A percentile compares a stretch with the other conserved stretches of the same genome.
phyloP scores from a whole-genome alignment of 2,329 filamentous ascomycete genomes.

The Alternaria burnsii region DNA sequence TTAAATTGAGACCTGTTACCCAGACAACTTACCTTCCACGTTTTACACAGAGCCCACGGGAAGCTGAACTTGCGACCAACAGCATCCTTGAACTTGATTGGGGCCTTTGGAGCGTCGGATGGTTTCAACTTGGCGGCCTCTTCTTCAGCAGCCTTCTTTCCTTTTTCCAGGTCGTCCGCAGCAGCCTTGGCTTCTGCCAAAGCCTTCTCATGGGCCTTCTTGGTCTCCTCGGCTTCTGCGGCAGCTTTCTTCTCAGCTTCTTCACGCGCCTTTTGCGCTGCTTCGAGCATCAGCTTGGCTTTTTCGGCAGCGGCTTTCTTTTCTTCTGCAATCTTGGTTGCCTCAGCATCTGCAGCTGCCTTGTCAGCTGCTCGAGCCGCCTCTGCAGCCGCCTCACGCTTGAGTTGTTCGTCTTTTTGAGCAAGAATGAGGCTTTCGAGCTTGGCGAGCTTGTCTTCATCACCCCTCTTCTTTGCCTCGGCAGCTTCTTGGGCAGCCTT shows the following conservation, averaged over 20 bases:
- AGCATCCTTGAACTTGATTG: constrained; percentile 45
- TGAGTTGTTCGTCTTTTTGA: constrained; percentile 53
- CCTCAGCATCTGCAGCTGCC: constrained; percentile 58
- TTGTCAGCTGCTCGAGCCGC: constrained; percentile 52
- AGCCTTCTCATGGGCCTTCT: constrained; percentile 56
- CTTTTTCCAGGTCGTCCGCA: constrained; percentile 56
- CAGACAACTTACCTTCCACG: constrained; percentile 63
- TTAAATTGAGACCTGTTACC: neutral
- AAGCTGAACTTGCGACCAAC: constrained; percentile 43
- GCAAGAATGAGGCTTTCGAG: constrained; percentile 53
- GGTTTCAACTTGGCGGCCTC: constrained; percentile 53
- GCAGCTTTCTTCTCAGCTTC: constrained; percentile 44
- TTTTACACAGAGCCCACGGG: constrained; percentile 39
- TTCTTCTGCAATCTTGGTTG: constrained; percentile 61
- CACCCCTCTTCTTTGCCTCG: constrained; percentile 47
- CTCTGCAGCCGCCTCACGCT: constrained; percentile 46
- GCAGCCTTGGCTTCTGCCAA: constrained; percentile 55
- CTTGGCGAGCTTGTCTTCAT: constrained; percentile 45
- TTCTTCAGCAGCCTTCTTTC: constrained; percentile 58
- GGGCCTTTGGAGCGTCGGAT: constrained; percentile 59
- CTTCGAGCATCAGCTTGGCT: constrained; percentile 38
- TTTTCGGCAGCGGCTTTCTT: constrained; percentile 51
- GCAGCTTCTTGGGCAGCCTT: constrained; percentile 39
- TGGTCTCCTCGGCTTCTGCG: constrained; percentile 43
- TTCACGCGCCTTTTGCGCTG: constrained; percentile 42